Conservation (phyloP, 176 grass and related monocot genomes). For the Tillandsia fasciculata region DNA sequence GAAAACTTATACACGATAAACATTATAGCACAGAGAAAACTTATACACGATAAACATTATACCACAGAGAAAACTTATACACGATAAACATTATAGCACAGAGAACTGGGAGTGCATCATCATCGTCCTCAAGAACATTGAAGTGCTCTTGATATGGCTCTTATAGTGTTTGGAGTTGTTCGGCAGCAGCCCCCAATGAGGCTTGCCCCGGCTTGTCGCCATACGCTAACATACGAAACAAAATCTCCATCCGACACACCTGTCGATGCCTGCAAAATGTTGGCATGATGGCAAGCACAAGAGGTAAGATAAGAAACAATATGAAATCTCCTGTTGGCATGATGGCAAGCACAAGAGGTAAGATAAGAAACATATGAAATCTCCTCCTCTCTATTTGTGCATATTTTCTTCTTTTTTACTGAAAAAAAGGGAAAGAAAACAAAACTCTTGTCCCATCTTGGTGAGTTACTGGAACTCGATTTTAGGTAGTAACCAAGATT, state of each 20-base stretch:
- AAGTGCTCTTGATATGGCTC: constrained; percentile 57
- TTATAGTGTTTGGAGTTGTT: constrained; percentile 93
- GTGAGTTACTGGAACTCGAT: no score
- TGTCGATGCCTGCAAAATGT: constrained; percentile 49
- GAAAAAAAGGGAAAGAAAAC: no score
- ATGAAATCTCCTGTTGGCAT: not conserved
- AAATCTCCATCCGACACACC: constrained; percentile 80
- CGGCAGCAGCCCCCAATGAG: constrained; percentile 89
- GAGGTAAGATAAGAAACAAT: not conserved
- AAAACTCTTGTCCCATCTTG: no score
- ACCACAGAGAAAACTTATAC: not conserved
- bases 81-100: not conserved
- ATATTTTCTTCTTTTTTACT: no score
- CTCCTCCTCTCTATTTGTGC: not conserved
- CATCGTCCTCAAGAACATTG: not conserved
- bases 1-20: no score
- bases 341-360: not conserved
- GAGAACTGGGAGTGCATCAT: not conserved
- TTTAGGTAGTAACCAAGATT: no score
- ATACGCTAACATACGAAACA: constrained; percentile 62
- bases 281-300: not conserved
- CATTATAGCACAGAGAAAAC: no score
- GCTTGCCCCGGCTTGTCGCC: constrained; percentile 61
- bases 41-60: not conserved
- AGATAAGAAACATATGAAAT: not conserved